Base-by-base conservation (phyloP, 2,329 filamentous ascomycete genomes). In the Xylaria sp. region DNA sequence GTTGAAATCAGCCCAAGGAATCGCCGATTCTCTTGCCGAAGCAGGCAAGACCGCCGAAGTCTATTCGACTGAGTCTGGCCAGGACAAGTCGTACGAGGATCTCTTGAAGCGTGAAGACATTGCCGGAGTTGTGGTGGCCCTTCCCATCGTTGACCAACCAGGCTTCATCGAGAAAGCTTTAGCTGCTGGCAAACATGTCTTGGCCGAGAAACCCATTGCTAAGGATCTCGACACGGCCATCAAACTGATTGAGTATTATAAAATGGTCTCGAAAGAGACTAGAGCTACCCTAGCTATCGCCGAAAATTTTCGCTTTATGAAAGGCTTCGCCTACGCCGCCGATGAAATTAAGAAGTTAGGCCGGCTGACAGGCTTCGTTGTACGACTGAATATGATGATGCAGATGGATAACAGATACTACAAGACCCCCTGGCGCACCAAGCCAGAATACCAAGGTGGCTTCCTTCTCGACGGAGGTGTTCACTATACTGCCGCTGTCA, bases 381-480 rank as follows among this genome's bases (percentile, higher is more conserved):
- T 82, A 36, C 75, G 78, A 31, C 61, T 82, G 41, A 77, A 81
- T 64, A 76, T 71, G 15, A 77, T 80, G 72, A 79, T 84, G 76
- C 66, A 75, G 49, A 57, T 72, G 65, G 75, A 65, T 49, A 80
- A 83, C 74, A 83, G 84, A 77, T 88, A 84, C 76, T 85, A 83
- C 72, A 81, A 84, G 57, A 88, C 86, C 2, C 72, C 81, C 31
- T 88, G 92, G 92, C 88, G 92, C 64, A 91, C 90, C 78, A 85
- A 82, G 64, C 92, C 92, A 1, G 83, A 86, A 62, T 88, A 93
- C 77, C 91, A 94, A 79, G 92, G 92, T 64, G 92, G 92, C 0
- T 94, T 94, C 77, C 78, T 94, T 64, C 86, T 94, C 1, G 92
- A 94, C 75, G 91, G 88, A 15, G 92, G 92, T 52, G 91, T 94